These are phyloP conservation scores for Neonectria neomacrospora DNA, from an alignment of 2,329 filamentous ascomycete species.

Conservation along the genomic window DNA sequence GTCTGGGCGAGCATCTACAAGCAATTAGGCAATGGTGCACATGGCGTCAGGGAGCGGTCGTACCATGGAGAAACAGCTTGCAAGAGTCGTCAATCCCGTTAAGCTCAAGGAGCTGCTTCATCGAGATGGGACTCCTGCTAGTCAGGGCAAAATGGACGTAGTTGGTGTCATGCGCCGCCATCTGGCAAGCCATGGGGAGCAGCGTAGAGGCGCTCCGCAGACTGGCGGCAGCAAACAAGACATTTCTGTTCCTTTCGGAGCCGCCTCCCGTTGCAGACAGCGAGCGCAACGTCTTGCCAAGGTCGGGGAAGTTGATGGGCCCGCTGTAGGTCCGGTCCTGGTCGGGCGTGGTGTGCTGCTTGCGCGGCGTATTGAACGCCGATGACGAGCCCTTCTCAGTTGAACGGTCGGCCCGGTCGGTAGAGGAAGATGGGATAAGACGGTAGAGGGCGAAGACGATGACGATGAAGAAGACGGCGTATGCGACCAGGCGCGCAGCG, in stretches of 20 bases:
- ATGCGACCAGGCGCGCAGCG: conserved; percentile 63
- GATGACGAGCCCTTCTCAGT: conserved; percentile 4
- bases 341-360: conserved; percentile 15
- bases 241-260: conserved; percentile 69
- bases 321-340: conserved; percentile 70
- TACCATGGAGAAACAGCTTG: conserved; percentile 70
- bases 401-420: conserved; percentile 18
- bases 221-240: conserved; percentile 82
- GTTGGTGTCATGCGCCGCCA: conserved; percentile 76
- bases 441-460: conserved; percentile 62
- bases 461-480: conserved; percentile 58
- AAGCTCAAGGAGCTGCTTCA: conserved; percentile 76
- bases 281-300: conserved; percentile 71
- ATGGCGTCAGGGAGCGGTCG: conserved; percentile 13
- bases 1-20: conserved; percentile 79
- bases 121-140: conserved; percentile 75
- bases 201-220: conserved; percentile 77
- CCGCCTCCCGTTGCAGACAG: conserved; percentile 65
- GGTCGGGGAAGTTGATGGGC: conserved; percentile 72
- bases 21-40: conserved; percentile 29
- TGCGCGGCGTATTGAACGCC: conserved; percentile 19
- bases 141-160: conserved; percentile 86
- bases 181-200: conserved; percentile 86
- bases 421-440: conserved; percentile 57
- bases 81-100: conserved; percentile 83